These are phyloP conservation scores for Heterobasidion parviporum DNA, from an alignment of 1,284 basidiomycete genomes.

Conservation along the genomic window DNA sequence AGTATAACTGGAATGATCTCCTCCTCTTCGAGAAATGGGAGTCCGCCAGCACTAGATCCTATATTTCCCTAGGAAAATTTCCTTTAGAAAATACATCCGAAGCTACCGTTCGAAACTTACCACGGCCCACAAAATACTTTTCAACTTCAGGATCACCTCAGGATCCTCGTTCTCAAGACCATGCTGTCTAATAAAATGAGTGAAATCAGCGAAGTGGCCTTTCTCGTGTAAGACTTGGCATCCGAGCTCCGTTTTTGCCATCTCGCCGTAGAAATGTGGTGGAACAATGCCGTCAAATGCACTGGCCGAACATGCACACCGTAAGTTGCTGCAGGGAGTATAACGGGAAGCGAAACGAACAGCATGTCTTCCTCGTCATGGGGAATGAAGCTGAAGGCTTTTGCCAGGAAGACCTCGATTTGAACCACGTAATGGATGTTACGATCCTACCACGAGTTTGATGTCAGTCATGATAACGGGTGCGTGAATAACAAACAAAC, in stretches of 20 bases:
- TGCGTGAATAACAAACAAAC: constrained; percentile 35
- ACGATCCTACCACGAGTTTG: constrained; percentile 49
- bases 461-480: constrained; percentile 4
- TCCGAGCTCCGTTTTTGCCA: constrained; percentile 92
- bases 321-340: neutral
- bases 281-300: constrained; percentile 86
- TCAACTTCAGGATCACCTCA: constrained; percentile 81
- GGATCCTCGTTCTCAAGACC: constrained; percentile 78
- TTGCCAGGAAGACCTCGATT: constrained; percentile 79
- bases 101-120: constrained; percentile 39
- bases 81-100: neutral
- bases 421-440: constrained; percentile 84
- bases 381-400: constrained; percentile 56
- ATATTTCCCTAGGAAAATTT: constrained; percentile 72
- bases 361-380: constrained; percentile 60
- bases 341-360: constrained; percentile 13
- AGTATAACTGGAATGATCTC: constrained; percentile 87
- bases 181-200: constrained; percentile 84
- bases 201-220: constrained; percentile 88
- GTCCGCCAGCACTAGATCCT: constrained; percentile 81
- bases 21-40: constrained; percentile 93
- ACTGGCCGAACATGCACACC: constrained; percentile 23
- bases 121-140: constrained; percentile 95
- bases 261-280: constrained; percentile 95
- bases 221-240: constrained; percentile 86